Conservation (phyloP, 768 basidiomycete species). For the Tremella fuciformis region DNA sequence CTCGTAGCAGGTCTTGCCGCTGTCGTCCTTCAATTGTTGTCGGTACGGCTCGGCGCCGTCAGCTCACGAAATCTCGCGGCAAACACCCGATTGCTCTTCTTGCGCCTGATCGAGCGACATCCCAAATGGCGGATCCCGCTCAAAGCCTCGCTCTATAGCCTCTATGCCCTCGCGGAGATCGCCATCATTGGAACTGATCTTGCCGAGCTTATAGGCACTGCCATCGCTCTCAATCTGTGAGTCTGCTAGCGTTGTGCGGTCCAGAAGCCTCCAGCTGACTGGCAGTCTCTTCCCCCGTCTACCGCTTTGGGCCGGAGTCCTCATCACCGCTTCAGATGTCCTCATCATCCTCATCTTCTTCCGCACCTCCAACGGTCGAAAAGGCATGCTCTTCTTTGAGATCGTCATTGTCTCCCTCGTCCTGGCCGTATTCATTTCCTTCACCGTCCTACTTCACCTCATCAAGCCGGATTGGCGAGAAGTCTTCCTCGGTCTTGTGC, state of each 20-base stretch:
- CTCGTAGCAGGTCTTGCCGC: conserved; percentile 78
- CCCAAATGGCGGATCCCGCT: conserved; percentile 40
- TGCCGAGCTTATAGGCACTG: conserved; percentile 75
- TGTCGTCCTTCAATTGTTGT: conserved; percentile 76
- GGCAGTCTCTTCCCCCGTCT: conserved; percentile 50
- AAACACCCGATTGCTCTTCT: conserved; percentile 41
- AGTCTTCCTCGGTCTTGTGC: conserved; percentile 73
- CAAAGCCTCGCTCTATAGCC: conserved; percentile 21
- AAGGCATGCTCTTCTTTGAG: conserved; percentile 52
- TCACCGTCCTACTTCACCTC: conserved; percentile 70
- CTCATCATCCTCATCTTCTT: conserved; percentile 52
- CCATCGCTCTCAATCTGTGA: conserved; percentile 70
- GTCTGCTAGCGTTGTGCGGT: conserved; percentile 15
- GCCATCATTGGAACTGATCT: conserved; percentile 76
- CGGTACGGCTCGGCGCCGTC: conserved; percentile 67
- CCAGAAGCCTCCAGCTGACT: conserved; percentile 3
- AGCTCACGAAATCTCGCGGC: conserved; percentile 41
- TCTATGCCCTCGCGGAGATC: conserved; percentile 58
- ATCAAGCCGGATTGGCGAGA: conserved; percentile 68
- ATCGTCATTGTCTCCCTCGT: conserved; percentile 51
- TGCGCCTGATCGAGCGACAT: conserved; percentile 44
- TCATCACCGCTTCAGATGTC: conserved; percentile 51
- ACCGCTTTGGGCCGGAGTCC: conserved; percentile 51
- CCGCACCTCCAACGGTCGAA: conserved; percentile 40
- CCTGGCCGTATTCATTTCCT: conserved; percentile 70